Base-by-base conservation (phyloP, 495 filamentous ascomycete species). In the Tetracladium setigerum region DNA sequence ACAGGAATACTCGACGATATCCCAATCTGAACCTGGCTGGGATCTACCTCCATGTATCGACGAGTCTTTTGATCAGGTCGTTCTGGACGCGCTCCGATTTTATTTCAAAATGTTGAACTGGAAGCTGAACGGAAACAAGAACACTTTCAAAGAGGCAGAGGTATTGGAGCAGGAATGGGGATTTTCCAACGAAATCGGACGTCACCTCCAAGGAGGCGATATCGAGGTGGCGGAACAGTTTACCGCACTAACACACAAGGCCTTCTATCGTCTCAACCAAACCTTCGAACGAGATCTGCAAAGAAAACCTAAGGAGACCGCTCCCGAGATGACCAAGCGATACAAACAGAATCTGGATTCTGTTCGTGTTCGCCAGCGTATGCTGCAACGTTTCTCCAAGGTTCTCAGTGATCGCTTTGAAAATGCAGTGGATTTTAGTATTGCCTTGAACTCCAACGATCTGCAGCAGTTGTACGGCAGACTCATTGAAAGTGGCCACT, bases 161-260 rank as follows among this genome's bases (percentile, higher is more conserved):
- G 87, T 98, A 51, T 68, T 98, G 27, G 91, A 95, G 59, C 90
- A 95, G 55, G 92, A 97, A 63, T 98, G 92, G 91, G 85, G 84
- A 19, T 97, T 95, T 52, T 89, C 85, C 1, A 96, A 96, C 57
- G 83, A 89, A 46, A 84, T 97, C 49, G 92, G 90, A 11, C 77
- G 84, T 17, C 85, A 88, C 55, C 74, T 98, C 32, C 82, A 91
- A 41, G 87, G 87, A 34, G 92, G 94, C 45, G 90, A 97, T 66
- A 83, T 96, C 22, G 89, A 97, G 68, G 94, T 97, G 32, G 92
- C 92, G n/a, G 92, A 98, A 66, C 94, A 98, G 59, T 98, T 97
- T 60, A 92, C 85, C 63, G 86, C 86, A 9, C 77, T 98, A 46
- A 98, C 92, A 19, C 85, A 84, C 55, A 96, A 94, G 65, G 87